Evolutionary conservation across 495 filamentous ascomycete species (phyloP).

Genomic region (Penicillium desertorum): DNA sequence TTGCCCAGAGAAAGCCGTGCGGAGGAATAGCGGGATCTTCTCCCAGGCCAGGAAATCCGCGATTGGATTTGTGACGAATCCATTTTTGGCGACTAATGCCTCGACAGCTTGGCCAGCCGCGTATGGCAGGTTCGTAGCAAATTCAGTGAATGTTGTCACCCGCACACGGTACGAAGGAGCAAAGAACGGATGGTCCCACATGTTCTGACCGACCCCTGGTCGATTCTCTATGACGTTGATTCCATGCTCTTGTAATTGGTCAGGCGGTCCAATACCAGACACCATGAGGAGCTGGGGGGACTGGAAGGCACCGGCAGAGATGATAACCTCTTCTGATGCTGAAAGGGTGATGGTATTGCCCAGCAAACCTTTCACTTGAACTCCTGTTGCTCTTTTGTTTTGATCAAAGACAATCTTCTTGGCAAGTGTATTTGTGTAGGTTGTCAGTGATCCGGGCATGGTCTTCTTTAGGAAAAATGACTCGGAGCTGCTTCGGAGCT

Average conservation of each 20-base stretch:
- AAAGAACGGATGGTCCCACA: conserved; percentile 44
- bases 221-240: conserved; percentile 42
- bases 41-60: conserved; percentile 49
- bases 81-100: conserved; percentile 17
- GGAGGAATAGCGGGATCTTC: conserved; percentile 43
- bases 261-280: conserved; percentile 46
- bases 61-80: conserved; percentile 39
- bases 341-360: conserved; percentile 32
- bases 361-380: conserved; percentile 22
- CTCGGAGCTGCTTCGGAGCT: conserved; percentile 41
- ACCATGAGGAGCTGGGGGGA: conserved; percentile 48
- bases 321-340: conserved; percentile 46
- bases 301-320: conserved; percentile 33
- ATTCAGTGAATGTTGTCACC: conserved; percentile 25
- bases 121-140: conserved; percentile 16
- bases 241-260: conserved; percentile 30
- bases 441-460: background rate
- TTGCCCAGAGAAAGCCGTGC: conserved; percentile 22
- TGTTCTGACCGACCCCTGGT: conserved; percentile 50
- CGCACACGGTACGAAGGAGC: conserved; percentile 22
- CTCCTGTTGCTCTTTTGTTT: conserved; percentile 10
- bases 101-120: conserved; percentile 15
- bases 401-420: conserved; percentile 8
- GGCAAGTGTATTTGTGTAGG: conserved; percentile 1
- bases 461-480: conserved; percentile 33